A percentile compares a stretch with the other conserved stretches of the same genome.
Evolutionary conservation across 768 basidiomycete species (phyloP).

Genomic region (Thelephora ganbajun): DNA sequence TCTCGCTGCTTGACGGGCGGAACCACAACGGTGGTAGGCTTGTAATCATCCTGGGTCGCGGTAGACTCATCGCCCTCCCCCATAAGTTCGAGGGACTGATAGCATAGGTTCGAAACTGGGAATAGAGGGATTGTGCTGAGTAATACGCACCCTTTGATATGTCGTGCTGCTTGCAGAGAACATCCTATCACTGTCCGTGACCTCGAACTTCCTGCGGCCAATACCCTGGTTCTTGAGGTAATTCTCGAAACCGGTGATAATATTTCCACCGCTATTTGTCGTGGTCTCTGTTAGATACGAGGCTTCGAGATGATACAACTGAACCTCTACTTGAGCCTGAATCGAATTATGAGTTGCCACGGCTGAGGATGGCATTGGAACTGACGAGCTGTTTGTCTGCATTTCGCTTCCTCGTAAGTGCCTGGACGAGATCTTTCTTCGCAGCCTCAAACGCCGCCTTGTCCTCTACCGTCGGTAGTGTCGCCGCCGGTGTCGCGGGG

Average conservation of each 20-base stretch:
- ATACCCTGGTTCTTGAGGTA: conserved; percentile 69
- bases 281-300: conserved; percentile 69
- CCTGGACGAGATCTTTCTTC: conserved; percentile 62
- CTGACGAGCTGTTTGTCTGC: conserved; percentile 68
- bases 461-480: conserved; percentile 41
- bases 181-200: conserved; percentile 63
- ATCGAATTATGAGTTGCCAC: neutral
- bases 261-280: conserved; percentile 68
- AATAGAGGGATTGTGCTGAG: neutral
- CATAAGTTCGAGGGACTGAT: conserved; percentile 60
- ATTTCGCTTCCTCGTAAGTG: conserved; percentile 59
- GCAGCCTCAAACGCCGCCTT: conserved; percentile 57
- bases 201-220: conserved; percentile 58
- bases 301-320: conserved; percentile 68
- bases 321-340: conserved; percentile 64
- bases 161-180: conserved; percentile 77
- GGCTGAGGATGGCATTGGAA: conserved; percentile 1
- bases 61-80: conserved; percentile 53
- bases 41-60: conserved; percentile 45
- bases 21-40: conserved; percentile 52
- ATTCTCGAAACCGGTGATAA: conserved; percentile 77
- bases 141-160: conserved; percentile 43
- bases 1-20: conserved; percentile 62
- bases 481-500: too few relatives aligned
- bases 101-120: conserved; percentile 4